A percentile compares a stretch with the other conserved stretches of the same genome.
phyloP scores from a whole-genome alignment of 2,329 filamentous ascomycete genomes.

The Trichoderma asperellum region DNA sequence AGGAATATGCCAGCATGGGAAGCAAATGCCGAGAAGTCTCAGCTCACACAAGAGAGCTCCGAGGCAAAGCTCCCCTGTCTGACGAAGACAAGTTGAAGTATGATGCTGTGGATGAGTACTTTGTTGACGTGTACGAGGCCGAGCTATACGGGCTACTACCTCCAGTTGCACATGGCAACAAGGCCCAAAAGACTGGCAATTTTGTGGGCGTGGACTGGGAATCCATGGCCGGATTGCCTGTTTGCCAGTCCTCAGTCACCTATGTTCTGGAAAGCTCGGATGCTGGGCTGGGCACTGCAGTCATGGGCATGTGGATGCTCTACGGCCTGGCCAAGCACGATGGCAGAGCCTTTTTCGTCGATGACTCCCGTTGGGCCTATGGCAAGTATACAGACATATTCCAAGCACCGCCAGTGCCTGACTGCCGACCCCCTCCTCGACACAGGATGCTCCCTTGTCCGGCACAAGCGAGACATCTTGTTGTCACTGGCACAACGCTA shows the following conservation, averaged over 20 bases:
- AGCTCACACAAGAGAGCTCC: constrained; percentile 56
- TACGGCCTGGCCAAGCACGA: constrained; percentile 79
- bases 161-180: constrained; percentile 40
- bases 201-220: constrained; percentile 55
- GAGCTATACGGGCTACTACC: constrained; percentile 66
- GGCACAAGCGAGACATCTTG: constrained; percentile 71
- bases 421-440: constrained; percentile 71
- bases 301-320: constrained; percentile 82
- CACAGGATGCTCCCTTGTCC: constrained; percentile 82
- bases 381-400: constrained; percentile 77
- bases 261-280: constrained; percentile 74
- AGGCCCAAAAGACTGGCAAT: constrained; percentile 47
- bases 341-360: constrained; percentile 77
- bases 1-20: constrained; percentile 72
- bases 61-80: constrained; percentile 43
- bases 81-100: constrained; percentile 56
- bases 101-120: constrained; percentile 67
- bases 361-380: constrained; percentile 83
- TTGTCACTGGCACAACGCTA: constrained; percentile 72
- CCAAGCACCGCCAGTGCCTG: constrained; percentile 63
- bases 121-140: constrained; percentile 75
- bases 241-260: constrained; percentile 74
- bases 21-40: constrained; percentile 68
- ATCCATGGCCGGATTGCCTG: constrained; percentile 51
- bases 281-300: constrained; percentile 74